phyloP scores from a whole-genome alignment of 2,329 filamentous ascomycete species.

The Aspergillus calidoustus region DNA sequence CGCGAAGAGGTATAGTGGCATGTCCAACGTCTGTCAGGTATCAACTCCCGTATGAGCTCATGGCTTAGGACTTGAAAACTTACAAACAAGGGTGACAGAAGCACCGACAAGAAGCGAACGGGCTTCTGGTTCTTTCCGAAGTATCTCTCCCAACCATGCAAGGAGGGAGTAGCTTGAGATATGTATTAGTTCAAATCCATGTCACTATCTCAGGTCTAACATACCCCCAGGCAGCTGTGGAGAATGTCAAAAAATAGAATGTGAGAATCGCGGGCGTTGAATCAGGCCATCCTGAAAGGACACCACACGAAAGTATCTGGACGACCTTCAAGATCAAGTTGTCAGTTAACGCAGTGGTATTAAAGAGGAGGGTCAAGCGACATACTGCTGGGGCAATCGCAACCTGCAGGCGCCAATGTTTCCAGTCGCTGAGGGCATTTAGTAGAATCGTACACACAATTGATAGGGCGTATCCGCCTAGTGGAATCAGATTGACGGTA shows the following conservation, averaged over 20 bases:
- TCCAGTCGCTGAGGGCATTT: constrained; percentile 26
- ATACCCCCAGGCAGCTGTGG: constrained; percentile 24
- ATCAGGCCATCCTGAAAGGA: constrained; percentile 17
- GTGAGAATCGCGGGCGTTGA: constrained; percentile 19
- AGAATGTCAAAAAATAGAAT: constrained; percentile 28
- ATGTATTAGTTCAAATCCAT: background rate
- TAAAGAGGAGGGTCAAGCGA: background rate
- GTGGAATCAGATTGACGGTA: constrained; percentile 26
- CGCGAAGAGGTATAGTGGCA: constrained; percentile 27
- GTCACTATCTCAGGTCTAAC: background rate
- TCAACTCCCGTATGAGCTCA: background rate
- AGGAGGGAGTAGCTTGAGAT: constrained; percentile 20
- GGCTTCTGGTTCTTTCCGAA: constrained; percentile 24
- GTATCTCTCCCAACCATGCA: constrained; percentile 25
- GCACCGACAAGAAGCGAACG: constrained; percentile 24
- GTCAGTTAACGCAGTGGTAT: background rate
- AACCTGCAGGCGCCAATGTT: constrained; percentile 26
- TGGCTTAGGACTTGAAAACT: background rate
- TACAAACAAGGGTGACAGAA: constrained; percentile 26
- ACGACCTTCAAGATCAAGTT: background rate
- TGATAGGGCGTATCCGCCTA: constrained; percentile 26
- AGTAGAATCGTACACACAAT: constrained; percentile 24
- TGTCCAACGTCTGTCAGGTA: constrained; percentile 21
- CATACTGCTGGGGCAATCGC: constrained; percentile 18
- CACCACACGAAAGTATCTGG: constrained; percentile 13